These are phyloP conservation scores for Stramenopiles sp. DNA, from an alignment of 352 stramenopile species.

Conservation along the genomic window DNA sequence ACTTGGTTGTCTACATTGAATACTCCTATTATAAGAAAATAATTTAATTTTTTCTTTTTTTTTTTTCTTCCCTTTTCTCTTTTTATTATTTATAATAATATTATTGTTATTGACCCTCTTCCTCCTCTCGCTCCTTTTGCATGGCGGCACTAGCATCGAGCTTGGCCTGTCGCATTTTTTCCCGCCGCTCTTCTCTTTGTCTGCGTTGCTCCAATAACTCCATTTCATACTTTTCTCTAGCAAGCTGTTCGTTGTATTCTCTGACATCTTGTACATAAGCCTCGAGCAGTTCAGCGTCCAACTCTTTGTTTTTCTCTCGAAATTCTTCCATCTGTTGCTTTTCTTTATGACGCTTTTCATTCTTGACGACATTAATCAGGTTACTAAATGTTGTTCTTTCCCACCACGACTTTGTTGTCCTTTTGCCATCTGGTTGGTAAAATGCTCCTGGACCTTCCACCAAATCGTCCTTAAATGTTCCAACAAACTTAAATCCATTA, in stretches of 20 bases:
- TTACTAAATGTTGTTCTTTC: conserved; percentile 10
- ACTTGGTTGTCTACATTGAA: too few relatives aligned
- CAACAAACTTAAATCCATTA: conserved; percentile 1
- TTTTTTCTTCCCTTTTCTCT: too few relatives aligned
- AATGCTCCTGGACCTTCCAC: conserved; percentile 11
- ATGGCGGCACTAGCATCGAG: conserved; percentile 6
- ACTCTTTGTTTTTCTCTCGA: background rate
- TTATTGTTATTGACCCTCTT: background rate
- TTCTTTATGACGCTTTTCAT: background rate
- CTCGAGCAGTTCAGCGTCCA: background rate
- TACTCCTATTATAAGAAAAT: too few relatives aligned
- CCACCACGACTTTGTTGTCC: conserved; percentile 2
- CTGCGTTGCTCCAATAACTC: background rate
- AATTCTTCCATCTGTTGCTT: background rate
- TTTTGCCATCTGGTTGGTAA: conserved; percentile 12
- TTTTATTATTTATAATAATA: too few relatives aligned
- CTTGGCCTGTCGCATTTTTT: conserved; percentile 11
- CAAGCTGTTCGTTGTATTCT: conserved; percentile 7
- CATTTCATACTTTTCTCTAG: conserved; percentile 7
- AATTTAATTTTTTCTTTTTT: too few relatives aligned
- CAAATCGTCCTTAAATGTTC: conserved; percentile 1
- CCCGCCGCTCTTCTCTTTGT: background rate
- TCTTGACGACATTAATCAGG: background rate
- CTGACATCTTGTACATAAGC: conserved; percentile 9
- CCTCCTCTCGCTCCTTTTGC: conserved; percentile 1